Percentiles rank a stretch among this genome's conserved stretches.
phyloP scores from a whole-genome alignment of 1,139 yeast species.

The Eremothecium cymbalariae region DNA sequence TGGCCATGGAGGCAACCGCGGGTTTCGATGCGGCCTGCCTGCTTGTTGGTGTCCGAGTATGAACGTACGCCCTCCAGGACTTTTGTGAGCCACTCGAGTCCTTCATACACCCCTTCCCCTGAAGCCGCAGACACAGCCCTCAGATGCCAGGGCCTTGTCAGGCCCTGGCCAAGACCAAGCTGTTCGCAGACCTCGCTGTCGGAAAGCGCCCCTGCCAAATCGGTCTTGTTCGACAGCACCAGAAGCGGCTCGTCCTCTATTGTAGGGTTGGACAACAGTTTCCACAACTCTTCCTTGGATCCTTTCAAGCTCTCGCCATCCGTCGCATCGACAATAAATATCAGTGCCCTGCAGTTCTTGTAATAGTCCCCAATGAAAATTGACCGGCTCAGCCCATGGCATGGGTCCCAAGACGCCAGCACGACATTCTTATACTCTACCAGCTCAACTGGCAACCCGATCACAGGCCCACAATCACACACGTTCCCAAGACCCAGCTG shows the following conservation, averaged over 20 bases:
- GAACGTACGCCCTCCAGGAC: conserved; percentile 55
- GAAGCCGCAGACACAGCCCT: conserved; percentile 85
- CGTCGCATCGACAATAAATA: conserved; percentile 86
- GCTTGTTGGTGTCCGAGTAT: too few species aligned
- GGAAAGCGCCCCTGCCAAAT: conserved; percentile 85
- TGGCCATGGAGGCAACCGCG: too few species aligned
- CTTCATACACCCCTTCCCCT: conserved; percentile 86
- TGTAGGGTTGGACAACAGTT: conserved; percentile 90
- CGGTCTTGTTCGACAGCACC: conserved; percentile 90
- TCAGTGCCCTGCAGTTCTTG: conserved; percentile 91
- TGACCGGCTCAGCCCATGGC: conserved; percentile 83
- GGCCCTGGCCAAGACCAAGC: conserved; percentile 71
- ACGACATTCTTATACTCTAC: conserved; percentile 92
- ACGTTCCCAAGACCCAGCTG: conserved; percentile 86
- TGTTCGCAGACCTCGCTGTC: conserved; percentile 84
- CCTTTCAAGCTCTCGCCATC: conserved; percentile 90
- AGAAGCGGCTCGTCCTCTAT: conserved; percentile 81
- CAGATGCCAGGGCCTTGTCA: conserved; percentile 86
- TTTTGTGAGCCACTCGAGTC: conserved; percentile 82
- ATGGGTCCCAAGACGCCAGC: conserved; percentile 94
- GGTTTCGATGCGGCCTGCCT: too few species aligned
- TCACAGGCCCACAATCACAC: conserved; percentile 67
- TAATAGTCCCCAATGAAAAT: conserved; percentile 38
- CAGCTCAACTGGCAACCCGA: conserved; percentile 90
- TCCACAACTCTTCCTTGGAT: conserved; percentile 88